Base-by-base conservation (phyloP, 148 eudicot species). In the Chenopodium quinoa region DNA sequence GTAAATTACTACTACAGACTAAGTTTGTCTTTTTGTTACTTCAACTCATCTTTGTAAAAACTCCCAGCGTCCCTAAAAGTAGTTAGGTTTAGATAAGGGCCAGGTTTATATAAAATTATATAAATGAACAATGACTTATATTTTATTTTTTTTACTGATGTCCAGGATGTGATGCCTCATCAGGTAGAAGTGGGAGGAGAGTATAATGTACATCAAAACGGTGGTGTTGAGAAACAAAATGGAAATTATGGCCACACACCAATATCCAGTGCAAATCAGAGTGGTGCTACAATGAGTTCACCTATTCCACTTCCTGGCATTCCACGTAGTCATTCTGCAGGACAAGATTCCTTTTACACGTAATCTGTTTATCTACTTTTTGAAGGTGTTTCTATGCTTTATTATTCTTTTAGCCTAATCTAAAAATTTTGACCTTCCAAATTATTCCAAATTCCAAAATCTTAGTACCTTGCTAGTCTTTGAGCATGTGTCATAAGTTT, bases 271-370 rank as follows among this genome's bases (percentile, higher is more conserved):
- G 71, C 63, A 60, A 6, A 27, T 75, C 79, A 73, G 62, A 72
- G 78, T 74, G 86, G 72, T 64, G 82, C 79, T 80, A 68, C 85
- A 65, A 82, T 74, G 40, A 92, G 89, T 85, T 88, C 90, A 81
- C 91, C 95, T 34, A 90, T 92, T 83, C 88, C 91, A 74, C 85
- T 89, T 78, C 88, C 89, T 75, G 68, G 78, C 25, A 48, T 81
- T 78, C 82, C 85, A 46, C 82, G 71, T 62, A 70, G 80, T 82
- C 83, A 70, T 84, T 88, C 86, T 67, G 83, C 83, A 29, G 92
- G 77, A 47, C 84, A 80, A 79, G 93, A 88, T 79, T 80, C 88
- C 75, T 92, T 72, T 69, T 89, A 86, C 85, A 84, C 75, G 93
- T 90, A 86, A 89, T 76, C 47, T 80, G 52, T 54, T 83, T 64